Evolutionary conservation across 345 rosid species (phyloP).

Genomic region (Melaleuca quinquenervia): DNA sequence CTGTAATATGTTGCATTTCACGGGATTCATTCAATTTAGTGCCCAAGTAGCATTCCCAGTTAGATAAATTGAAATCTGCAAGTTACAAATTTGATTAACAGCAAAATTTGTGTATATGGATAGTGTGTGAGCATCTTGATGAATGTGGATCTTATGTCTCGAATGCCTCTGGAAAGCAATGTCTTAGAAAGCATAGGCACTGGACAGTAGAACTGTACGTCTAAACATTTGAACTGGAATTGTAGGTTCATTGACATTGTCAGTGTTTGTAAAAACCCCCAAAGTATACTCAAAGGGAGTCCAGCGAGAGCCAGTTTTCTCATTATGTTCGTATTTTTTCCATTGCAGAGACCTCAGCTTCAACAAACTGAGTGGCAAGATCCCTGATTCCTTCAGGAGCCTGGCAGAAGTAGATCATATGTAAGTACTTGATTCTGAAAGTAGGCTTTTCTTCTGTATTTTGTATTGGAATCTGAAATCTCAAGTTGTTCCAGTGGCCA

Average conservation of each 20-base stretch:
- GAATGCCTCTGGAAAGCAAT: background rate
- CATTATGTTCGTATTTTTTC: background rate
- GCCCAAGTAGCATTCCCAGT: background rate
- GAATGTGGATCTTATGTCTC: background rate
- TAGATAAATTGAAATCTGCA: background rate
- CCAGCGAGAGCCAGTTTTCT: background rate
- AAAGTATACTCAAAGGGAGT: background rate
- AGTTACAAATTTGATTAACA: background rate
- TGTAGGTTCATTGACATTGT: background rate
- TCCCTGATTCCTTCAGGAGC: slow-evolving; percentile 2
- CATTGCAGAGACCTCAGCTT: slow-evolving; percentile 34
- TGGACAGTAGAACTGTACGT: background rate
- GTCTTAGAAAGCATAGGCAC: background rate
- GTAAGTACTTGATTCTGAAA: background rate
- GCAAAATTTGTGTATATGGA: background rate
- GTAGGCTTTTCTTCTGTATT: background rate
- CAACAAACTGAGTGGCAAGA: slow-evolving; percentile 25
- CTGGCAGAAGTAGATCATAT: fast-evolving
- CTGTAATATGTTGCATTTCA: background rate
- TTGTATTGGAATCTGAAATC: background rate
- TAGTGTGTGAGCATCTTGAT: background rate
- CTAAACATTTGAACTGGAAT: background rate
- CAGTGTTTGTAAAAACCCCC: background rate
- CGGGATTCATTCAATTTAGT: background rate
- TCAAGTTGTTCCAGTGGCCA: background rate